Evolutionary conservation across 306 rosid genomes (phyloP).

Genomic region (Corylus americana): DNA sequence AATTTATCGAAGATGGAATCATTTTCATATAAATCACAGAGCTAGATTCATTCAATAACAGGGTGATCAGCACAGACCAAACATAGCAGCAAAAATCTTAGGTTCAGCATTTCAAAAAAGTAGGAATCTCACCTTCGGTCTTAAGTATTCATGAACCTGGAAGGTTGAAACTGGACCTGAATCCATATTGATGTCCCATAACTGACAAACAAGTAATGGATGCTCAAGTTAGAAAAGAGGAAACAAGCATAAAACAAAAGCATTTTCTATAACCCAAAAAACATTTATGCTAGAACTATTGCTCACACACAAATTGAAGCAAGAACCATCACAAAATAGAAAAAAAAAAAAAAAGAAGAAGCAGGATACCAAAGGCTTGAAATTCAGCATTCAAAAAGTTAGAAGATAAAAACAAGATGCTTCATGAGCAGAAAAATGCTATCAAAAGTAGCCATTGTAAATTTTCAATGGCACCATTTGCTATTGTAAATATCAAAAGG

Average conservation of each 20-base stretch:
- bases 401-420: background rate
- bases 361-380: background rate
- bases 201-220: constrained; percentile 51
- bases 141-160: constrained; percentile 91
- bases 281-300: background rate
- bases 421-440: background rate
- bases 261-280: background rate
- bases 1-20: constrained; percentile 97
- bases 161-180: constrained; percentile 93
- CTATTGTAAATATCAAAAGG: background rate
- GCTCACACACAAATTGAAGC: background rate
- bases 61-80: constrained; percentile 19
- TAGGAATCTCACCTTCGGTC: constrained; percentile 84
- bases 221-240: constrained; percentile 8
- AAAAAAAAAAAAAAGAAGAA: background rate
- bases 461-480: background rate
- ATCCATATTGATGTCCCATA: constrained; percentile 99
- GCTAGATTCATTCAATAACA: constrained; percentile 49
- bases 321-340: too few species aligned
- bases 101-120: constrained; percentile 12
- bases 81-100: constrained; percentile 24
- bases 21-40: constrained; percentile 95
- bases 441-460: background rate
- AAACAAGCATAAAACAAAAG: background rate
- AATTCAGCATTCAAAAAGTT: background rate